These are phyloP conservation scores for Pelargonium hybrid DNA, from an alignment of 441 rosid species.

Conservation along the genomic window DNA sequence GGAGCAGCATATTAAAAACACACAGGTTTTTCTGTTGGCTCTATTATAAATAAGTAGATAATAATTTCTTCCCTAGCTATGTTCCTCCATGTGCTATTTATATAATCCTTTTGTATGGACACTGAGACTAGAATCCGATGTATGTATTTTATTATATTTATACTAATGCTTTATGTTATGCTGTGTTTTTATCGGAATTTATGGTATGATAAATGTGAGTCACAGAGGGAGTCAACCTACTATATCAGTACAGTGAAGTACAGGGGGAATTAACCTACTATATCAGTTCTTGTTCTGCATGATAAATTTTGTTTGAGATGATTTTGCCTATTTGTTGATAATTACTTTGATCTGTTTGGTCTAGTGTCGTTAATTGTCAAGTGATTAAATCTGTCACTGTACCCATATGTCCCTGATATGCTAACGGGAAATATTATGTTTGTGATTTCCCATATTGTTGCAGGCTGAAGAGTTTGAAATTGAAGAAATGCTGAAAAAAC, in stretches of 20 bases:
- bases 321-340: background rate
- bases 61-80: background rate
- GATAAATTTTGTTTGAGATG: background rate
- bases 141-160: background rate
- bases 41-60: background rate
- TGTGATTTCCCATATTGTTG: constrained; percentile 11
- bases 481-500: constrained; percentile 53
- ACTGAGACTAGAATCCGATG: background rate
- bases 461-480: constrained; percentile 86
- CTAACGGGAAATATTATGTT: background rate
- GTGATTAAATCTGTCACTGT: constrained; percentile 1
- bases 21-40: constrained; percentile 54
- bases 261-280: too few relatives aligned
- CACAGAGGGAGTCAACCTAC: too few relatives aligned
- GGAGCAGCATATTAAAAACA: constrained; percentile 53
- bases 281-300: background rate
- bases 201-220: background rate
- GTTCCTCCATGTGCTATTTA: background rate
- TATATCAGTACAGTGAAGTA: too few relatives aligned
- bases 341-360: constrained; percentile 7
- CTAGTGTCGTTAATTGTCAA: background rate
- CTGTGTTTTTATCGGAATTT: background rate
- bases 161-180: background rate
- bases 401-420: background rate
- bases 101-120: background rate